phyloP scores from a whole-genome alignment of 768 basidiomycete species.

The Mrakia frigida region DNA sequence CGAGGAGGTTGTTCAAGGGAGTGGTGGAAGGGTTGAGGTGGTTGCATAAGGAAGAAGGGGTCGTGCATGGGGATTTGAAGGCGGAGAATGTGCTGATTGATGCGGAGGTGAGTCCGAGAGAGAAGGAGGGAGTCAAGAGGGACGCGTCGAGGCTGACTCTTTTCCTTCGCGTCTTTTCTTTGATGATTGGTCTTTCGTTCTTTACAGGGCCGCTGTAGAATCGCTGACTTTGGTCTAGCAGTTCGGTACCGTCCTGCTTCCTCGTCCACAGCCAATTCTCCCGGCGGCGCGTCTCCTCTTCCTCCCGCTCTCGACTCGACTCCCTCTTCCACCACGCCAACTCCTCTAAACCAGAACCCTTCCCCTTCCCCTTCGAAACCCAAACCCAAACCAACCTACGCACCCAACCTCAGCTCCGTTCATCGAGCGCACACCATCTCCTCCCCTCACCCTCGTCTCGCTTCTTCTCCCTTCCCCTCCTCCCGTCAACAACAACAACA shows the following conservation, averaged over 20 bases:
- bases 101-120: conserved; percentile 53
- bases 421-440: conserved; percentile 7
- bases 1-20: conserved; percentile 43
- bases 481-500: conserved; percentile 9
- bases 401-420: not conserved
- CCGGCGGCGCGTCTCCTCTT: not conserved
- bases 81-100: conserved; percentile 94
- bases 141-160: not conserved
- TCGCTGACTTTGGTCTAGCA: conserved; percentile 31
- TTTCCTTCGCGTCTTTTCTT: no score
- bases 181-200: not conserved
- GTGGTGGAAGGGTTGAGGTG: conserved; percentile 43
- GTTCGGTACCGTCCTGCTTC: not conserved
- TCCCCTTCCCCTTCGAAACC: not conserved
- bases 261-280: not conserved
- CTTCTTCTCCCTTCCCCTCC: conserved; percentile 23
- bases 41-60: conserved; percentile 45
- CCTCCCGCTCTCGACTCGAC: not conserved
- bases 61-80: conserved; percentile 92
- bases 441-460: conserved; percentile 22
- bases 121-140: not conserved
- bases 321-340: not conserved
- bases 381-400: not conserved
- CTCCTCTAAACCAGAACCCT: not conserved
- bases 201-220: conserved; percentile 17